A percentile compares a stretch with the other conserved stretches of the same genome.
phyloP scores from a whole-genome alignment of 352 stramenopile species.

The Aphanomyces astaci region DNA sequence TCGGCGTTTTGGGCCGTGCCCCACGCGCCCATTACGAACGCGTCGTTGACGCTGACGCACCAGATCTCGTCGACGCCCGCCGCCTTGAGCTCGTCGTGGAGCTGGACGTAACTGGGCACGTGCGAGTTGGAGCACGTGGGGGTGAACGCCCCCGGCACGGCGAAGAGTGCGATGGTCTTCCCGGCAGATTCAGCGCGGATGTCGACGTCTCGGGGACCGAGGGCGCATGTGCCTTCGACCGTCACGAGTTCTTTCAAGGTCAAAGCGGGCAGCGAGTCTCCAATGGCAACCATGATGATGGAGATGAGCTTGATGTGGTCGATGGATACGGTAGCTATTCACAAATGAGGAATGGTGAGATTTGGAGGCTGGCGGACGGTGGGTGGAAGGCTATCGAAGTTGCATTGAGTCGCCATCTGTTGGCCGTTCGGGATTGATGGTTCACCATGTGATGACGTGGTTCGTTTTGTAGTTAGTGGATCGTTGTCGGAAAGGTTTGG shows the following conservation, averaged over 20 bases:
- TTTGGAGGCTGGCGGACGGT: too few species aligned
- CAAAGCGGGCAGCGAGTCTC: not conserved
- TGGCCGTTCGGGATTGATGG: too few species aligned
- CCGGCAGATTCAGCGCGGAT: not conserved
- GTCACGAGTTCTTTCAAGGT: slow-evolving; percentile 1
- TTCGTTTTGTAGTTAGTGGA: too few species aligned
- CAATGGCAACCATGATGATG: slow-evolving; percentile 3
- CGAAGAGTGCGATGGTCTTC: slow-evolving; percentile 19
- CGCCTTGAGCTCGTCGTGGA: slow-evolving; percentile 11
- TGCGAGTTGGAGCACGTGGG: slow-evolving; percentile 19
- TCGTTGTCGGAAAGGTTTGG: too few species aligned
- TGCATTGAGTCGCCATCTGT: not conserved
- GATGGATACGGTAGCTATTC: too few species aligned
- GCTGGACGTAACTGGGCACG: slow-evolving; percentile 1
- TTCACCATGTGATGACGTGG: too few species aligned
- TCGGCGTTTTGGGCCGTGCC: slow-evolving; percentile 35
- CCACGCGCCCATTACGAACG: slow-evolving; percentile 28
- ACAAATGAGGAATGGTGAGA: too few species aligned
- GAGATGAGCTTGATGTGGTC: too few species aligned
- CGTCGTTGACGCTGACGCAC: slow-evolving; percentile 17
- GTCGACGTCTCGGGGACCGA: slow-evolving; percentile 3
- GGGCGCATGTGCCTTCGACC: not conserved
- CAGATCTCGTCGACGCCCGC: slow-evolving; percentile 51
- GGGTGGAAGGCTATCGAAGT: slow-evolving; percentile 15
- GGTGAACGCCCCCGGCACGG: slow-evolving; percentile 16